phyloP scores from a whole-genome alignment of 148 eudicot genomes.

The Limonium bicolor region DNA sequence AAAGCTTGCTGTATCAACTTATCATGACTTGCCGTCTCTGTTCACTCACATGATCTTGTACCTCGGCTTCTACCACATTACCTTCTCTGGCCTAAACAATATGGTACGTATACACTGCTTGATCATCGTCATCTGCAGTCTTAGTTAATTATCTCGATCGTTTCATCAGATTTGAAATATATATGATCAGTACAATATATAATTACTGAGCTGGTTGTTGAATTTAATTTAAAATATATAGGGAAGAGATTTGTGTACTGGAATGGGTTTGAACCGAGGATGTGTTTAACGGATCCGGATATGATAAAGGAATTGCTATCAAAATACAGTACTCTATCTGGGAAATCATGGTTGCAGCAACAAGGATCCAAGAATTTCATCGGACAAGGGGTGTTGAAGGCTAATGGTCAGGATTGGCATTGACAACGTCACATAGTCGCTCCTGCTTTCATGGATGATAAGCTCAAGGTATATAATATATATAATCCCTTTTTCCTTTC shows the following conservation, averaged over 20 bases:
- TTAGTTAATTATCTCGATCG: no score
- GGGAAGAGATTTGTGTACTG: constrained; percentile 77
- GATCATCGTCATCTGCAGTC: no score
- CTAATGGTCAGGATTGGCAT: constrained; percentile 73
- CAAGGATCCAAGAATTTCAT: constrained; percentile 75
- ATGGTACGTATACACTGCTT: constrained; percentile 32
- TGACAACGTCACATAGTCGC: constrained; percentile 82
- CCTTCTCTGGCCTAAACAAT: constrained; percentile 50
- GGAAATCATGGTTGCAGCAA: constrained; percentile 78
- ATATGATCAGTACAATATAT: no score
- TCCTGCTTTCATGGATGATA: constrained; percentile 74
- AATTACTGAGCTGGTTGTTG: no score
- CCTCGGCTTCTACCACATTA: constrained; percentile 67
- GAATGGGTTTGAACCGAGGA: constrained; percentile 78
- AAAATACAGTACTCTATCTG: constrained; percentile 44
- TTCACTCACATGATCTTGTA: constrained; percentile 51
- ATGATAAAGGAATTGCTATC: constrained; percentile 56
- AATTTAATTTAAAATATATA: no score
- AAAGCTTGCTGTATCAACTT: constrained; percentile 45
- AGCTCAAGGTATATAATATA: constrained; percentile 47
- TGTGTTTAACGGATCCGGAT: constrained; percentile 64
- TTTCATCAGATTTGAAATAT: no score
- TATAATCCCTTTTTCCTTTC: neutral
- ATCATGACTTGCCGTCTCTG: constrained; percentile 42
- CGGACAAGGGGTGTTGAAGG: constrained; percentile 69